phyloP scores from a whole-genome alignment of 2,329 filamentous ascomycete genomes.

The Fusarium cicatricum region DNA sequence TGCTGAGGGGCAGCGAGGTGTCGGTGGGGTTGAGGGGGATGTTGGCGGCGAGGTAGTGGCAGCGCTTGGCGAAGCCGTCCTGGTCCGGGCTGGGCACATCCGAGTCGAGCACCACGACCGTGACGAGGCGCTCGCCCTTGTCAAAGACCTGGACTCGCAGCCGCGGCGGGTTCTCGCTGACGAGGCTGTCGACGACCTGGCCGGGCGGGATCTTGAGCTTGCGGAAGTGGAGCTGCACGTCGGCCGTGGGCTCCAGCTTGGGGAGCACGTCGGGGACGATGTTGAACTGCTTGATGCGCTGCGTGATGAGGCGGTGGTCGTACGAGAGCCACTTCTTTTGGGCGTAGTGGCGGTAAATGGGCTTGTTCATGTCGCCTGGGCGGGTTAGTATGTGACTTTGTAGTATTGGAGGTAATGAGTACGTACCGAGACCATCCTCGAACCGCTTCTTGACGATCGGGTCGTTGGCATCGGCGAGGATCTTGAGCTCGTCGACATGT shows the following conservation, averaged over 20 bases:
- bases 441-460: slow-evolving; percentile 92
- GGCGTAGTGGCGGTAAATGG: slow-evolving; percentile 91
- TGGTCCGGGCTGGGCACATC: slow-evolving; percentile 84
- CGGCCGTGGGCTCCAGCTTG: slow-evolving; percentile 77
- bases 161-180: slow-evolving; percentile 77
- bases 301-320: slow-evolving; percentile 79
- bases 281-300: slow-evolving; percentile 86
- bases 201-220: slow-evolving; percentile 76
- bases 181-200: slow-evolving; percentile 76
- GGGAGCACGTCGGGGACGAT: slow-evolving; percentile 90
- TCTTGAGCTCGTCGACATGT: slow-evolving; percentile 81
- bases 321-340: slow-evolving; percentile 88
- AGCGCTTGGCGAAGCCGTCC: slow-evolving; percentile 81
- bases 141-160: slow-evolving; percentile 88
- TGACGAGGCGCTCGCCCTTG: slow-evolving; percentile 80
- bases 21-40: slow-evolving; percentile 61
- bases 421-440: slow-evolving; percentile 84
- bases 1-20: slow-evolving; percentile 70
- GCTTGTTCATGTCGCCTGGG: slow-evolving; percentile 91
- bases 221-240: slow-evolving; percentile 84
- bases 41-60: slow-evolving; percentile 84
- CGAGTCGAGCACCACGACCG: slow-evolving; percentile 85
- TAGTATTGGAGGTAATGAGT: neutral
- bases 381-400: neutral
- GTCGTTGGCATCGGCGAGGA: slow-evolving; percentile 93